Evolutionary conservation across 2,329 filamentous ascomycete genomes (phyloP), one percentile per base, ranked within the genome.

Genomic region (Hypoxylon sp.): DNA sequence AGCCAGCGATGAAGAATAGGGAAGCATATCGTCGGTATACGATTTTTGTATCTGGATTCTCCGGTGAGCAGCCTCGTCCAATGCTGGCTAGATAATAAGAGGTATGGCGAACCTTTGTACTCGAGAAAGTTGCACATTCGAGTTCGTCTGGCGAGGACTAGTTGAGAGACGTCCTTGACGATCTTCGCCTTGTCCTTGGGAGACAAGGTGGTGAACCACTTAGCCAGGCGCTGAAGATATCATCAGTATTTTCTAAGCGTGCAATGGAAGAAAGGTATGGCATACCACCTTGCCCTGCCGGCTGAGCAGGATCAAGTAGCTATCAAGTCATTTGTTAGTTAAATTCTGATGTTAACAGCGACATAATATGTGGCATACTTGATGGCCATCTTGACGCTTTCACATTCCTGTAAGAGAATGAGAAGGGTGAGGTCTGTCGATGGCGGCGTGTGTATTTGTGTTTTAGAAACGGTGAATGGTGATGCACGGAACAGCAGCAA

Each of bases 101-200:
- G 42, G 50, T 11, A 20, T 20, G 48, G 65, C 69, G 46, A 72
- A 96, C 95, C 95, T 89, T 99, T 99, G 82, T 99, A 99, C 79
- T 99, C 96, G 65, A 99, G 88, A 81, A 99, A 99, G 82, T 99
- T 99, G 88, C 96, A 99, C 96, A 99, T 99, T 79, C 96, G 93
- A 64, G 96, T 98, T 76, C 96, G 89, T 73, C 96, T 89, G 68
- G 96, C 96, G 72, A 99, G 90, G 73, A 99, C 96, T 51, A 98
- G 91, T 82, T 98, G 96, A 66, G 96, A 93, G 75, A 99, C 96
- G 85, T 99, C 96, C 82, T 99, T 99, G 86, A 99, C 95, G 78
- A 99, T 98, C 87, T 99, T 99, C 81, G 95, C 96, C 84, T 99
- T 99, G 78, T 99, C 96, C 82, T 91, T 97, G 69, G 96, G 96